Conservation (phyloP, 352 stramenopile genomes). For the Pythium brassicae region DNA sequence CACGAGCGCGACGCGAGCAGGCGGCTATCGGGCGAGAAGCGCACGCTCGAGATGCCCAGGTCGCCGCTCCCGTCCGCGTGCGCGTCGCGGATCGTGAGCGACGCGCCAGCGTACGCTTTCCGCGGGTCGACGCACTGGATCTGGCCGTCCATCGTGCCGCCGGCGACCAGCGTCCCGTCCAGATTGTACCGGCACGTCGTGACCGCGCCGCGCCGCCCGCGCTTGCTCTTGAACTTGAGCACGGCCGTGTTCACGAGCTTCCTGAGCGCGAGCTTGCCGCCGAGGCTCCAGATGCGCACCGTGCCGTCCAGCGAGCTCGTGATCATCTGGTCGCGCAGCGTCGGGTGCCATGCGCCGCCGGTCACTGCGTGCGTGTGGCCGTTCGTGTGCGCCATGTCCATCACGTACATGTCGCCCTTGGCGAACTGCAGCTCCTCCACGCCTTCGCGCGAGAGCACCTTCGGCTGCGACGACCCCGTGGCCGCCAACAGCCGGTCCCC, state of each 20-base stretch:
- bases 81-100: slow-evolving; percentile 58
- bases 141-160: slow-evolving; percentile 73
- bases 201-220: slow-evolving; percentile 64
- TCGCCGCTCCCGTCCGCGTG: slow-evolving; percentile 71
- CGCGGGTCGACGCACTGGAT: slow-evolving; percentile 75
- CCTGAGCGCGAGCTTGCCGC: slow-evolving; percentile 62
- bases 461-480: slow-evolving; percentile 69
- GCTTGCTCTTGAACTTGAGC: slow-evolving; percentile 80
- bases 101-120: slow-evolving; percentile 59
- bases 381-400: slow-evolving; percentile 83
- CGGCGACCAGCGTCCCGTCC: slow-evolving; percentile 56
- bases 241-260: slow-evolving; percentile 83
- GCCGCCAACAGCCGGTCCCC: slow-evolving; percentile 70
- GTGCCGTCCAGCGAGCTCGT: slow-evolving; percentile 79
- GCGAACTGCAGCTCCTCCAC: slow-evolving; percentile 77
- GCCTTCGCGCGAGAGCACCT: slow-evolving; percentile 72
- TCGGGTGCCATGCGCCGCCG: slow-evolving; percentile 66
- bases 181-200: slow-evolving; percentile 68
- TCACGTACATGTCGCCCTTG: slow-evolving; percentile 84
- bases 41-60: slow-evolving; percentile 63
- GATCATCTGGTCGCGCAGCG: slow-evolving; percentile 65
- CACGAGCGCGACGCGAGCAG: slow-evolving; percentile 67
- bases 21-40: slow-evolving; percentile 66
- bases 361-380: slow-evolving; percentile 78
- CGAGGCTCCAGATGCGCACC: slow-evolving; percentile 69